Conservation (phyloP, 176 grass and related monocot species). For the Dactylis glomerata region DNA sequence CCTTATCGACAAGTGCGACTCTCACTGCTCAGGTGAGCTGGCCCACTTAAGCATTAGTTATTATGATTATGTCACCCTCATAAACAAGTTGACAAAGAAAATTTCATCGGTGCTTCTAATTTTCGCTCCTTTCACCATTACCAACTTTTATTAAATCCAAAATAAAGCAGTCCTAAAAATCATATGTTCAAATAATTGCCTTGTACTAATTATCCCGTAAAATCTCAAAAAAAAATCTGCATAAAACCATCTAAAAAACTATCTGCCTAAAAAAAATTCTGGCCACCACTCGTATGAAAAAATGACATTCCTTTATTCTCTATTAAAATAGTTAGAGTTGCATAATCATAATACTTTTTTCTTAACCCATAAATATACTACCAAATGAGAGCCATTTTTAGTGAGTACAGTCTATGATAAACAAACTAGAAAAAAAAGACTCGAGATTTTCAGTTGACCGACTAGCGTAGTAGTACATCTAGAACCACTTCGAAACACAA, state of each 20-base stretch:
- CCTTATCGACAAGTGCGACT: conserved; percentile 1
- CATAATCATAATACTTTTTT: neutral
- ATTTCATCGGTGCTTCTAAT: neutral
- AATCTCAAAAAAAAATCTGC: too few relatives aligned
- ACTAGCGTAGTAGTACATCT: neutral
- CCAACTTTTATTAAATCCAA: neutral
- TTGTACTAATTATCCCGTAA: too few relatives aligned
- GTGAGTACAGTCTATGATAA: neutral
- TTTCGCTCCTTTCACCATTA: neutral
- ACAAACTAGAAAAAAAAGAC: neutral
- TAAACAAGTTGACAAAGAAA: neutral
- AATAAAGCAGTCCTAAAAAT: neutral
- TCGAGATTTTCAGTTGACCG: neutral
- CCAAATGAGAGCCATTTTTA: neutral
- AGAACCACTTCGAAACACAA: too few relatives aligned
- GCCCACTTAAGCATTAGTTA: neutral
- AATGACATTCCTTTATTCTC: neutral
- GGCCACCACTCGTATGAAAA: neutral
- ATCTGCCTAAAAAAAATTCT: neutral
- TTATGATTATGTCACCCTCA: neutral
- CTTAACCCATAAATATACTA: too few relatives aligned
- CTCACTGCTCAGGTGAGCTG: neutral
- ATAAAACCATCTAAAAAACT: too few relatives aligned
- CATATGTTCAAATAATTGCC: neutral
- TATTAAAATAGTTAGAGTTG: neutral